Evolutionary conservation across 2,329 filamentous ascomycete species (phyloP).

Genomic region (Fusarium luffae): DNA sequence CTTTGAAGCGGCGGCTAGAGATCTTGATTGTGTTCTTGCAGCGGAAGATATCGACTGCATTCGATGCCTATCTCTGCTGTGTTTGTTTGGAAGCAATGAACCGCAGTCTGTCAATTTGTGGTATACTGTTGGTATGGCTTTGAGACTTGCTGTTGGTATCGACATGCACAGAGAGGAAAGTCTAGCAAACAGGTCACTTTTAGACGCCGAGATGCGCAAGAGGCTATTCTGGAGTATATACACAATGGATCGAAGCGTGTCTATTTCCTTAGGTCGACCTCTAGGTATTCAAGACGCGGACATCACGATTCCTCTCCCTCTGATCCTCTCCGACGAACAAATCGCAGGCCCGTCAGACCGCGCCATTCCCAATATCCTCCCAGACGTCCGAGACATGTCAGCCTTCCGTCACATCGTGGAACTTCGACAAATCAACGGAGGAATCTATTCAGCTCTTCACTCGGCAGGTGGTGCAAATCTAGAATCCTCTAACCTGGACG

Average conservation of each 20-base stretch:
- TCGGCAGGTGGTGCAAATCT: slow-evolving; percentile 36
- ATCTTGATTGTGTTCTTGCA: slow-evolving; percentile 28
- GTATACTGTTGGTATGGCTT: slow-evolving; percentile 39
- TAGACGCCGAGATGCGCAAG: slow-evolving; percentile 40
- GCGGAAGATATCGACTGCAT: slow-evolving; percentile 38
- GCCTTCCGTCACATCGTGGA: slow-evolving; percentile 39
- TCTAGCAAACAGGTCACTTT: slow-evolving; percentile 12
- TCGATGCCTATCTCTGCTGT: slow-evolving; percentile 35
- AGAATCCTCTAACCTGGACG: slow-evolving; percentile 28
- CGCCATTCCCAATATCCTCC: slow-evolving; percentile 27
- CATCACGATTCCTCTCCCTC: slow-evolving; percentile 33
- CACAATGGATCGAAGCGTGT: slow-evolving; percentile 41
- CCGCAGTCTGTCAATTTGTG: slow-evolving; percentile 40
- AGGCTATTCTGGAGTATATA: slow-evolving; percentile 40
- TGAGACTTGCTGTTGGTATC: slow-evolving; percentile 38
- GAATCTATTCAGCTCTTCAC: slow-evolving; percentile 37
- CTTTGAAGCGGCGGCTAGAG: slow-evolving; percentile 31
- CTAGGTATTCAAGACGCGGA: slow-evolving; percentile 39
- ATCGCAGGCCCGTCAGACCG: slow-evolving; percentile 20
- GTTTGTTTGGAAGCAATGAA: slow-evolving; percentile 41
- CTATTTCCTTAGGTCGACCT: slow-evolving; percentile 33
- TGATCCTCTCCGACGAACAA: slow-evolving; percentile 34
- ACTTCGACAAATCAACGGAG: slow-evolving; percentile 34
- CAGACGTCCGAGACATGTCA: slow-evolving; percentile 37
- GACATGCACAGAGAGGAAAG: slow-evolving; percentile 39